Conservation (phyloP, 2,329 filamentous ascomycete genomes). For the Seiridium unicorne region DNA sequence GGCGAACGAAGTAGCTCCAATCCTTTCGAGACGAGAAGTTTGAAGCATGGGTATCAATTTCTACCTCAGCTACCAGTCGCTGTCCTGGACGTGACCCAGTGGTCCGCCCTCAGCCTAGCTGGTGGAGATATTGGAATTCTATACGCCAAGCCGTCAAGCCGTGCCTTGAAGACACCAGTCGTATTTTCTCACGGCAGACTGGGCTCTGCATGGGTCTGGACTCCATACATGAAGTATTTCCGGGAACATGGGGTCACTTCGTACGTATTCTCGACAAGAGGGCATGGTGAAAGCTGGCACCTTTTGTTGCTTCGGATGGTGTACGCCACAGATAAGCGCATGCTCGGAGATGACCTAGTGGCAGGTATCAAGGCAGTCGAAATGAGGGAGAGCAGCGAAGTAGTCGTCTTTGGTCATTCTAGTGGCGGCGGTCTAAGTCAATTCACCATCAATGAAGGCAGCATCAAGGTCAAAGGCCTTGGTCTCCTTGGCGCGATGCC, state of each 20-base stretch:
- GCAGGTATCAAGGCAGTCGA: constrained; percentile 38
- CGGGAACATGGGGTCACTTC: constrained; percentile 41
- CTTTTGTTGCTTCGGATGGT: constrained; percentile 47
- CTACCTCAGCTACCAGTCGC: constrained; percentile 29
- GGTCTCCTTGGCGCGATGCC: constrained; percentile 46
- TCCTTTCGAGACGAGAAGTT: background rate
- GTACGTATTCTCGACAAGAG: constrained; percentile 52
- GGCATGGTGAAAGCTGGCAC: constrained; percentile 52
- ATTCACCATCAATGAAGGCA: constrained; percentile 40
- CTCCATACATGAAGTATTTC: constrained; percentile 49
- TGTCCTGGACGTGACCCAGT: constrained; percentile 27
- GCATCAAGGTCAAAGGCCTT: constrained; percentile 40
- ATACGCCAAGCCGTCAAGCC: constrained; percentile 30
- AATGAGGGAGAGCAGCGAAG: constrained; percentile 26
- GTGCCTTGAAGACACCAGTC: constrained; percentile 30
- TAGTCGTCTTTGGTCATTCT: constrained; percentile 49
- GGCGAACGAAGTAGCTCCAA: background rate
- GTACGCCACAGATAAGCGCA: constrained; percentile 40
- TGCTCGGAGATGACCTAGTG: constrained; percentile 43
- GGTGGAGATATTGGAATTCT: constrained; percentile 49
- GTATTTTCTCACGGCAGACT: constrained; percentile 56
- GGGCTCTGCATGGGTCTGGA: constrained; percentile 52
- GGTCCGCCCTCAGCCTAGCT: constrained; percentile 24
- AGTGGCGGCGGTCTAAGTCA: constrained; percentile 50
- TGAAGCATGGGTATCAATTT: constrained; percentile 17